Conservation (phyloP, 805 yeast genomes). For the Wickerhamomyces mucosus region DNA sequence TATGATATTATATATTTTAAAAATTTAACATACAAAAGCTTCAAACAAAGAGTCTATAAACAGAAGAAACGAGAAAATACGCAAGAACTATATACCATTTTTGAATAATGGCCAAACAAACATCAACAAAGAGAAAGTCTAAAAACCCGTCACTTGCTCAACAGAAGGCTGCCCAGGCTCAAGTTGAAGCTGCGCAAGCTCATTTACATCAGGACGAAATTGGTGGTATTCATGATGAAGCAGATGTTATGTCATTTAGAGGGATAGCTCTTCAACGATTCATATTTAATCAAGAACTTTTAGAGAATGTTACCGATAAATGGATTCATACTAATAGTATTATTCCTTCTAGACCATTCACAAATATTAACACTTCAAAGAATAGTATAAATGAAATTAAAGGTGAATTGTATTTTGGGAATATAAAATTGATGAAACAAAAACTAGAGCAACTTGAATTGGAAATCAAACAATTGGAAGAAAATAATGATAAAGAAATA, state of each 20-base stretch:
- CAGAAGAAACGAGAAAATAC: no score
- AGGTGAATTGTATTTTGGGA: slow-evolving; percentile 19
- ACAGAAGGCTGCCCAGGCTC: slow-evolving; percentile 3
- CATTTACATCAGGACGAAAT: slow-evolving; percentile 15
- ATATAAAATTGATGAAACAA: slow-evolving; percentile 15
- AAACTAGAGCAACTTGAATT: slow-evolving; percentile 11
- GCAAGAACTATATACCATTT: no score
- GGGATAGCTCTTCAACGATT: slow-evolving; percentile 35
- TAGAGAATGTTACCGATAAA: slow-evolving; percentile 39
- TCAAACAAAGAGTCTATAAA: no score
- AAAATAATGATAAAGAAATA: slow-evolving; percentile 2
- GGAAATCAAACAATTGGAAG: slow-evolving; percentile 11
- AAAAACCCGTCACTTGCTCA: no score
- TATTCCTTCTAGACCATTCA: slow-evolving; percentile 28
- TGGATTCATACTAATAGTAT: slow-evolving; percentile 36
- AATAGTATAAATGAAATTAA: slow-evolving; percentile 7
- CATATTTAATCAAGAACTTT: slow-evolving; percentile 36
- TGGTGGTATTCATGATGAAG: slow-evolving; percentile 36
- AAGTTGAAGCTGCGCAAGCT: slow-evolving; percentile 4
- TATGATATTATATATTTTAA: no score
- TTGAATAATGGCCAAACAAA: no score
- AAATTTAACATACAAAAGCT: no score
- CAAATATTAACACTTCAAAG: slow-evolving; percentile 11
- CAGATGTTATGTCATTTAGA: slow-evolving; percentile 41
- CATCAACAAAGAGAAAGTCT: no score